Conservation (phyloP, 2,329 filamentous ascomycete genomes). For the Aspergillus floridensis region DNA sequence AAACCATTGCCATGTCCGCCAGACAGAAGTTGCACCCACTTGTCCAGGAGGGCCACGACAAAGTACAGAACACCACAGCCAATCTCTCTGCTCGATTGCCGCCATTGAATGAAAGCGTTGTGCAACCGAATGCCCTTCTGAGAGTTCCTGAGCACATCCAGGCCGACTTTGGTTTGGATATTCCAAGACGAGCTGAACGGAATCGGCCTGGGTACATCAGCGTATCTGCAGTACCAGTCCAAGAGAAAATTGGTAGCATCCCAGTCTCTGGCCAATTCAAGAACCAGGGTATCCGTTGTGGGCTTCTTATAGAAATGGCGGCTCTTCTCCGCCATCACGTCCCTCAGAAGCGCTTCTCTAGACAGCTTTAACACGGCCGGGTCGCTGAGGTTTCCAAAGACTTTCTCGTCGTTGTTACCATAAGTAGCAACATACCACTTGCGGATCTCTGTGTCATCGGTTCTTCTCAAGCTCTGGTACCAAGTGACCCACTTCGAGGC, state of each 20-base stretch:
- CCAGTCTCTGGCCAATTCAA: slow-evolving; percentile 52
- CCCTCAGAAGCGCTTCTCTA: slow-evolving; percentile 45
- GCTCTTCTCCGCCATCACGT: slow-evolving; percentile 46
- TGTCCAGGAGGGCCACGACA: slow-evolving; percentile 54
- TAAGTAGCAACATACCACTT: slow-evolving; percentile 40
- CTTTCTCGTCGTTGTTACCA: slow-evolving; percentile 35
- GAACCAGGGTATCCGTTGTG: slow-evolving; percentile 48
- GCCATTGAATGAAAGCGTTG: slow-evolving; percentile 58
- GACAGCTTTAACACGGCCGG: slow-evolving; percentile 50
- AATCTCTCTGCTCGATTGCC: slow-evolving; percentile 55
- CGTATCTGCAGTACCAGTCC: slow-evolving; percentile 53
- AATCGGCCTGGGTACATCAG: slow-evolving; percentile 50
- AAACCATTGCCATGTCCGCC: slow-evolving; percentile 46
- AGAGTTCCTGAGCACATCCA: slow-evolving; percentile 52
- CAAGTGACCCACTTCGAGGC: slow-evolving; percentile 60
- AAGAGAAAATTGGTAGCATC: slow-evolving; percentile 55
- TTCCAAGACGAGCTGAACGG: slow-evolving; percentile 59
- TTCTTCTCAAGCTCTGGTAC: slow-evolving; percentile 43
- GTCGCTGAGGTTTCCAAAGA: slow-evolving; percentile 47
- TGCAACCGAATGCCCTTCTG: slow-evolving; percentile 56
- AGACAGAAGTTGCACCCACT: slow-evolving; percentile 52
- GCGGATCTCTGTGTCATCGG: slow-evolving; percentile 40
- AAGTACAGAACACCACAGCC: slow-evolving; percentile 56
- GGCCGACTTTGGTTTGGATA: slow-evolving; percentile 54
- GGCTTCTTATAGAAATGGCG: slow-evolving; percentile 45